These are phyloP conservation scores for Trichothecium roseum DNA, from an alignment of 2,329 filamentous ascomycete species.

Conservation along the genomic window DNA sequence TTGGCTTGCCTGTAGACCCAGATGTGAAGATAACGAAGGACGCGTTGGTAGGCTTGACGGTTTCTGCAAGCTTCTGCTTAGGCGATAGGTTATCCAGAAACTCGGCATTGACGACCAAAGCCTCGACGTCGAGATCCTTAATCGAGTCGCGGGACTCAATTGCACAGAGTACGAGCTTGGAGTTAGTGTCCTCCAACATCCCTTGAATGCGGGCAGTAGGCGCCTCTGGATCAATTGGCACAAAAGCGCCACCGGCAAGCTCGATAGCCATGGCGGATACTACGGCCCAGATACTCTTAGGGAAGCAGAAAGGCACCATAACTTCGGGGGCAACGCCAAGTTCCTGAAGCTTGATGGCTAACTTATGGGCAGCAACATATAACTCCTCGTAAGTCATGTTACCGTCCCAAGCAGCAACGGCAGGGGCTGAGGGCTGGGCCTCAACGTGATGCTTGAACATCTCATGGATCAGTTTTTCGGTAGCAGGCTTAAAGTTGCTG, in stretches of 20 bases:
- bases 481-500: not conserved
- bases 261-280: constrained; percentile 7
- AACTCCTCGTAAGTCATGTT: not conserved
- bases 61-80: too few species aligned
- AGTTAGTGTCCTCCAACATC: not conserved
- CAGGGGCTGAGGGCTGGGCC: constrained; percentile 8
- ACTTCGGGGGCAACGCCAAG: constrained; percentile 14
- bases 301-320: constrained; percentile 5
- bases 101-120: not conserved
- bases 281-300: constrained; percentile 7
- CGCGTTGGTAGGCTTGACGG: constrained; percentile 5
- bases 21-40: constrained; percentile 4
- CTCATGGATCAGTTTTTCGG: not conserved
- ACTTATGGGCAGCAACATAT: not conserved
- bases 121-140: not conserved
- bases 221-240: constrained; percentile 22
- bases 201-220: constrained; percentile 10
- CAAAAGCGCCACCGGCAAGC: constrained; percentile 9
- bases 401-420: constrained; percentile 33
- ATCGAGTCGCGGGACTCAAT: not conserved
- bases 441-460: not conserved
- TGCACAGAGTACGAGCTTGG: constrained; percentile 3
- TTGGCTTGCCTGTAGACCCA: constrained; percentile 6
- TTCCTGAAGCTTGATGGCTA: constrained; percentile 1
- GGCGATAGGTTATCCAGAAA: not conserved